phyloP scores from a whole-genome alignment of 2,329 filamentous ascomycete species.

The Stagonosporopsis chrysanthemi region DNA sequence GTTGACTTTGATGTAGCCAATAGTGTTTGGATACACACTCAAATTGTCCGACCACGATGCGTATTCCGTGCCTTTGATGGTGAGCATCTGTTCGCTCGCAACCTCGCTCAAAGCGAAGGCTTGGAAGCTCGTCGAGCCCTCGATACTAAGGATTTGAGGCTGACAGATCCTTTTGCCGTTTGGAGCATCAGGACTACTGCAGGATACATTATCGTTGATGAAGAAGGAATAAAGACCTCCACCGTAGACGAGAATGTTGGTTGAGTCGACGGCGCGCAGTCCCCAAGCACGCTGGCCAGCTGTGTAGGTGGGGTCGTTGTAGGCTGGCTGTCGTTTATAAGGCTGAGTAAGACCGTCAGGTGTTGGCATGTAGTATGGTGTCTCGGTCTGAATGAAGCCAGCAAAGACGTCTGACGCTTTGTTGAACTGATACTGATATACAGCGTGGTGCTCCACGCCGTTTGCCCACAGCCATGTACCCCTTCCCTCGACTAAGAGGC shows the following conservation, averaged over 20 bases:
- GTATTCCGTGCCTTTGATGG: slow-evolving; percentile 52
- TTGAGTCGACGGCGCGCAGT: slow-evolving; percentile 66
- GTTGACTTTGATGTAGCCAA: slow-evolving; percentile 46
- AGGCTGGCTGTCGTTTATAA: slow-evolving; percentile 63
- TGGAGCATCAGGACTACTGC: slow-evolving; percentile 33
- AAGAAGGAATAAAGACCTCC: slow-evolving; percentile 75
- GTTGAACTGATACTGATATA: slow-evolving; percentile 84
- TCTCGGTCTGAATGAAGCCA: slow-evolving; percentile 87
- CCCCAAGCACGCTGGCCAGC: slow-evolving; percentile 62
- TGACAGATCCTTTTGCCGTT: slow-evolving; percentile 56
- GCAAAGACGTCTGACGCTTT: slow-evolving; percentile 82
- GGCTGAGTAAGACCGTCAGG: slow-evolving; percentile 71
- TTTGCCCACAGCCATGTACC: slow-evolving; percentile 69
- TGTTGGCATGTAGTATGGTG: slow-evolving; percentile 83
- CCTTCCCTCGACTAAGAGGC: slow-evolving; percentile 73
- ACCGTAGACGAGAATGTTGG: slow-evolving; percentile 67
- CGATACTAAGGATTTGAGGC: slow-evolving; percentile 59
- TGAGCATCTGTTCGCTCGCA: slow-evolving; percentile 57
- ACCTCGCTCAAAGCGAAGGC: slow-evolving; percentile 61
- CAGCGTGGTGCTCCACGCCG: slow-evolving; percentile 65
- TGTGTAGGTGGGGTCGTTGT: slow-evolving; percentile 73
- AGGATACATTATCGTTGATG: slow-evolving; percentile 63
- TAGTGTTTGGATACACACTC: slow-evolving; percentile 49
- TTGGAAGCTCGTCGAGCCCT: slow-evolving; percentile 50
- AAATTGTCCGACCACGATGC: slow-evolving; percentile 59